These are phyloP conservation scores for Mallotus repandus DNA, from an alignment of 441 rosid species.

Conservation along the genomic window DNA sequence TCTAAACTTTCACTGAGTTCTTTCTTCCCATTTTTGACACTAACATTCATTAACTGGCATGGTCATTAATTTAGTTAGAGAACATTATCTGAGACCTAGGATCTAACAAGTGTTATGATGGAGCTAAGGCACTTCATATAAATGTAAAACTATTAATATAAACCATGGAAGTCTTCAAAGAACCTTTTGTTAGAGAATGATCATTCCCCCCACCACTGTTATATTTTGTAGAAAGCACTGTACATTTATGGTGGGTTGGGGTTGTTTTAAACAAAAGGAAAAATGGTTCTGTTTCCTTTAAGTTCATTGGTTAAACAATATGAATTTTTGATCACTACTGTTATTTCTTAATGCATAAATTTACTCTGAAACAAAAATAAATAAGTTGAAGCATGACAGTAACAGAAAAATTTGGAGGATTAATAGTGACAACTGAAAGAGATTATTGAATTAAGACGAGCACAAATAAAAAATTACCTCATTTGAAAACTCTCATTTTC, in stretches of 20 bases:
- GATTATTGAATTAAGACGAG: not conserved
- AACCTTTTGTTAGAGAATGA: not conserved
- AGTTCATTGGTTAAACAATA: not conserved
- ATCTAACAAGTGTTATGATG: not conserved
- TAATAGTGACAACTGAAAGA: constrained; percentile 6
- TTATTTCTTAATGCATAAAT: not conserved
- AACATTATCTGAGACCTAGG: not conserved
- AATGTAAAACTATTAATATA: not conserved
- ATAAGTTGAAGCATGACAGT: not conserved
- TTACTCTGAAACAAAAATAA: not conserved
- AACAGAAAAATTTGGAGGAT: not conserved
- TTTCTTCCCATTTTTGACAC: constrained; percentile 26
- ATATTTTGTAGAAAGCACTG: not conserved
- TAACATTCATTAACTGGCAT: constrained; percentile 26
- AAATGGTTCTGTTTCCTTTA: not conserved
- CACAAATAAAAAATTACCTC: constrained; percentile 50
- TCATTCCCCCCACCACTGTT: not conserved
- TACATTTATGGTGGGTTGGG: not conserved
- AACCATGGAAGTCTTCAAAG: not conserved
- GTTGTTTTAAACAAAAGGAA: not conserved
- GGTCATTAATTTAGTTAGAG: constrained; percentile 1
- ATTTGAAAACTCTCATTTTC: constrained; percentile 87
- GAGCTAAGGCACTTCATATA: not conserved
- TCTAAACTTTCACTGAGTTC: constrained; percentile 29
- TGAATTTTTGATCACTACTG: not conserved